Evolutionary conservation across 495 filamentous ascomycete genomes (phyloP), one percentile per base, ranked within the genome.

Genomic region (Articulospora tetracladia): DNA sequence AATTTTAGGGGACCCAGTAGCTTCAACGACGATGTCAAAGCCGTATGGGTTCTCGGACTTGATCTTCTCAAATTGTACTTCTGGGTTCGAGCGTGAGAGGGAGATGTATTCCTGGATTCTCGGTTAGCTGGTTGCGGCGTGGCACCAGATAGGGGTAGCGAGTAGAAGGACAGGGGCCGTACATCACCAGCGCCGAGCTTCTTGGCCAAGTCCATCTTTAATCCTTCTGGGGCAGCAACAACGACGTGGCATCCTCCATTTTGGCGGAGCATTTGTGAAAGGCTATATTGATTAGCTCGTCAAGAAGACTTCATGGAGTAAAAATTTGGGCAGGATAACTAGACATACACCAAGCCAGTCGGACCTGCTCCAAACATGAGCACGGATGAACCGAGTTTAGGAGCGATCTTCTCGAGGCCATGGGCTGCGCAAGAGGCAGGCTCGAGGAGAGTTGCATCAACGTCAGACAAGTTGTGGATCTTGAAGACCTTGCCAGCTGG

Each of bases 361-460:
- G 86, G 86, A 17, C 86, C 87, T 54, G 86, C 86, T 60, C 85
- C 86, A 69, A 88, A 87, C 71, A 82, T 77, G 32, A 87, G 77
- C 30, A 87, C 85, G 27, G 81, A 82, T 2, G 85, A 88, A 47
- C 84, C 85, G 66, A 87, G 78, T 71, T 83, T 84, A 1, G 86
- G 86, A 0, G 82, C 79, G 62, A 90, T 90, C 76, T 85, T 88
- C 68, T 90, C 87, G 25, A 89, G 73, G 26, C 86, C 87, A 63
- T 90, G 87, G 41, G 82, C 80, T 25, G 87, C 86, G 64, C 86
- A 89, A 4, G 87, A 87, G 12, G 86, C 86, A 11, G 87, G 86
- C 68, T 90, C 87, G 53, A 90, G 78, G 24, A 90, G 77, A 20
- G 86, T 89, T n/a, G 86, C 87, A 41, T 89, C 85, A 50, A 89